Base-by-base conservation (phyloP, 2,329 filamentous ascomycete species). In the Nigrospora oryzae region DNA sequence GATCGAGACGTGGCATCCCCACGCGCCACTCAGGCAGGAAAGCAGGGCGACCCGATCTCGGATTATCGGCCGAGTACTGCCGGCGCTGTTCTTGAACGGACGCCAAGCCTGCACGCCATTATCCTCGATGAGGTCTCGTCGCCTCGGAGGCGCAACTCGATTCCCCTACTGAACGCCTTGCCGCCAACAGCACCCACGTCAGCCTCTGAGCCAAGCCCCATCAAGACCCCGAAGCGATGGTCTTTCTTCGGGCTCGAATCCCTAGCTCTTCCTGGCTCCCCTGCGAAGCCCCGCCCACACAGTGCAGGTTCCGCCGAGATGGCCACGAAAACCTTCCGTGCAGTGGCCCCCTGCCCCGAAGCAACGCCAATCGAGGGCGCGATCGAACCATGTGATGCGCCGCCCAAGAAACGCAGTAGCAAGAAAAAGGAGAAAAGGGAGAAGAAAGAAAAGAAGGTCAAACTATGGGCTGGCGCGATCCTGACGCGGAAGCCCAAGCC, bases 401-500 rank as follows among this genome's bases (percentile, higher is more conserved):
- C 43, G 12, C 52, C 39, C 19, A 56, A 49, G 15, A 69, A 64
- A 52, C 63, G 63, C 39, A 57, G 64, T 31, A 61, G 63, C 45
- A 70, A 68, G 42, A 68, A 57, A 35, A 77, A 73, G 65, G 76
- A 77, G 50, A 76, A 83, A 57, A 89, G 87, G 65, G 86, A 57
- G 35, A 78, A 73, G 65, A 76, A 77, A 49, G 76, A 83, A 58
- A 89, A 87, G 66, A 86, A 86, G 61, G 86, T 91, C 47, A 89
- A 86, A 57, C 75, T 75, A 4, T 85, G 82, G 81, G 79, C 80
- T 15, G 82, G 81, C 31, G 78, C 80, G 2, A 83, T 86, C 46
- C 67, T 89, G 8, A 77, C 79, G 14, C 71, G 77, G 5, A 85
- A 82, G 51, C 66, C 74, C 1, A 84, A 78, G 48, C 58, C 70